Percentiles rank a stretch among this genome's conserved stretches.
These are phyloP conservation scores for Fusarium chlamydosporum DNA, from an alignment of 2,329 filamentous ascomycete species.

Conservation along the genomic window DNA sequence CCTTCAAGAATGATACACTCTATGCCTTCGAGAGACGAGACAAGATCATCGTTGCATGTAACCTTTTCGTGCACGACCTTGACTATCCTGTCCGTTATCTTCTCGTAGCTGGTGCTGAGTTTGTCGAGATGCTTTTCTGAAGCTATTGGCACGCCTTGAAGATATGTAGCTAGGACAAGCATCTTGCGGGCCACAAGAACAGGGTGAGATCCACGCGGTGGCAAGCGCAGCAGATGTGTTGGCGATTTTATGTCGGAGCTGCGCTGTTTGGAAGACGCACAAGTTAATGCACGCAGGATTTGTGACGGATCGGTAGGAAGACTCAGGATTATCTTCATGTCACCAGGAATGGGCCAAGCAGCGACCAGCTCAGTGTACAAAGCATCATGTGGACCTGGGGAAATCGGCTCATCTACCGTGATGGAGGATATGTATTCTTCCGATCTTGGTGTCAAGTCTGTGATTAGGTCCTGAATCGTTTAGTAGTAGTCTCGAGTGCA, in stretches of 20 bases:
- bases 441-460: not conserved
- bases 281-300: constrained; percentile 57
- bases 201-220: constrained; percentile 53
- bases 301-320: constrained; percentile 52
- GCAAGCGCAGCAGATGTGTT: constrained; percentile 51
- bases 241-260: constrained; percentile 39
- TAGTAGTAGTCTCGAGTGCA: not conserved
- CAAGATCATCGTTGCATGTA: constrained; percentile 62
- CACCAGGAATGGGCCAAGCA: constrained; percentile 57
- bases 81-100: constrained; percentile 49
- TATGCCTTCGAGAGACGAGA: constrained; percentile 49
- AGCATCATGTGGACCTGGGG: constrained; percentile 33
- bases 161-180: constrained; percentile 55
- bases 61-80: constrained; percentile 56
- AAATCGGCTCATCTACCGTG: not conserved
- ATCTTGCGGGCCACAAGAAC: constrained; percentile 60
- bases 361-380: constrained; percentile 54
- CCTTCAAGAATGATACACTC: constrained; percentile 56
- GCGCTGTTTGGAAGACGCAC: constrained; percentile 40
- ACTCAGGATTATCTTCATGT: constrained; percentile 56
- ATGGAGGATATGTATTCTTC: not conserved
- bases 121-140: constrained; percentile 13
- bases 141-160: constrained; percentile 53
- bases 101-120: constrained; percentile 29
- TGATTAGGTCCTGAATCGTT: not conserved